These are phyloP conservation scores for Ramaria sp. DNA, from an alignment of 768 basidiomycete genomes.

Conservation along the genomic window DNA sequence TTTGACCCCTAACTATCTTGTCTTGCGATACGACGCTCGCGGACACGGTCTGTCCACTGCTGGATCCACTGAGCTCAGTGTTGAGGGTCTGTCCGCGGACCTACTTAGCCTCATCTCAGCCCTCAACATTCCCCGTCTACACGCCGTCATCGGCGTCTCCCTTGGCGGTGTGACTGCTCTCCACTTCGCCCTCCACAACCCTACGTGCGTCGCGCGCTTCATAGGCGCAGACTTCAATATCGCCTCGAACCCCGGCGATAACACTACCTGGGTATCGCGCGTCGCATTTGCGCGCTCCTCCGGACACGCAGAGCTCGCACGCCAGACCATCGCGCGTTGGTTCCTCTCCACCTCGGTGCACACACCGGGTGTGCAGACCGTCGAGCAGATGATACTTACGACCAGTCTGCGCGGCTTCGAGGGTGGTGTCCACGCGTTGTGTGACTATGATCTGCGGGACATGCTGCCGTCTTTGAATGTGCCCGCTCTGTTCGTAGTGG, in stretches of 20 bases:
- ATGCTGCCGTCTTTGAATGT: conserved; percentile 12
- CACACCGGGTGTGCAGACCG: conserved; percentile 12
- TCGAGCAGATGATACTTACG: conserved; percentile 14
- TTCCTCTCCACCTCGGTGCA: conserved; percentile 16
- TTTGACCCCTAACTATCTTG: conserved; percentile 18
- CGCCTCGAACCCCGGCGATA: conserved; percentile 20
- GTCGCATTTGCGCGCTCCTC: conserved; percentile 17
- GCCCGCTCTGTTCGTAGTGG: conserved; percentile 20
- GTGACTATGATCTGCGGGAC: conserved; percentile 21
- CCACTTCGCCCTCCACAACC: conserved; percentile 19
- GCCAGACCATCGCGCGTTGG: conserved; percentile 21
- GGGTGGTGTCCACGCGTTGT: conserved; percentile 18
- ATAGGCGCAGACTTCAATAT: conserved; percentile 24
- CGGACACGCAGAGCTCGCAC: conserved; percentile 18
- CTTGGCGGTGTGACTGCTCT: conserved; percentile 24
- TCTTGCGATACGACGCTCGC: conserved; percentile 22
- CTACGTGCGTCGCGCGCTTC: conserved; percentile 13
- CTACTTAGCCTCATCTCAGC: conserved; percentile 16
- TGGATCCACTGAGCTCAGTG: conserved; percentile 15
- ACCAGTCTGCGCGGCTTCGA: conserved; percentile 21
- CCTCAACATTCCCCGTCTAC: conserved; percentile 16
- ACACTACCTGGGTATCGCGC: conserved; percentile 23
- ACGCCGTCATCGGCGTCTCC: conserved; percentile 23
- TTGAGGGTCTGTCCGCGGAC: conserved; percentile 20
- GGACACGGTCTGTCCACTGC: conserved; percentile 22